Base-by-base conservation (phyloP, 805 yeast genomes). In the Wickerhamiella bombiphila region DNA sequence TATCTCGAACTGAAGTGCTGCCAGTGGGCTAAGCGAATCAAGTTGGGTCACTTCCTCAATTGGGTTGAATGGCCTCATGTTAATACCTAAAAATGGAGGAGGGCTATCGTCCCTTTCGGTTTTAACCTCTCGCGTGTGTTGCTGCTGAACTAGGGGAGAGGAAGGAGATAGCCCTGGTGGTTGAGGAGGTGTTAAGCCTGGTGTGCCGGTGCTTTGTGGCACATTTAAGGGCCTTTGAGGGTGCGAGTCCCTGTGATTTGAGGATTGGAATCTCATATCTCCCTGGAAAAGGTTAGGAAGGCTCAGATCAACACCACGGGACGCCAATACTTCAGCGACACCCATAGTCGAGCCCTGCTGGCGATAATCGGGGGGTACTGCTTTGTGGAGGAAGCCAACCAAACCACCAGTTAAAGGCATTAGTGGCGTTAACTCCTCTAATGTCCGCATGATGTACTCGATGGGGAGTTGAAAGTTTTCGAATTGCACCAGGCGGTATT, bases 391-490 rank as follows among this genome's bases (percentile, higher is more conserved):
- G 20, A 43, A 43, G 20, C 26, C 38, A 5, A 39, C 9, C 9
- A 43, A 21, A 18, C 26, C 11, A 18, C 25, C 36, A n/a, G 37
- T 21, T 9, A 35, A 33, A 5, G 46, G 46, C 40, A 37, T 37
- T 6, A 19, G 20, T 4, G 34, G 32, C 13, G 31, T 16, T 8
- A 43, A 36, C 32, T 40, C 35, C 14, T 28, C 32, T 39, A 43
- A 22, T 7, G 46, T 43, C 22, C 26, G 29, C 25, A 31, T 24
- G 19, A 43, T 36, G 31, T 43, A 43, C 21, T 38, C 43, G 9
- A 43, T 40, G 20, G 46, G 46, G 3, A 39, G 38, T 35, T 34
- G 37, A 38, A 43, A 43, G 29, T 36, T 40, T 21, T 40, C 39
- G n/a, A 43, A 22, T n/a, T 41, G 31, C 11, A 43, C 40, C 5